Conservation (phyloP, 768 basidiomycete species). For the Hygrocybe coccinea region DNA sequence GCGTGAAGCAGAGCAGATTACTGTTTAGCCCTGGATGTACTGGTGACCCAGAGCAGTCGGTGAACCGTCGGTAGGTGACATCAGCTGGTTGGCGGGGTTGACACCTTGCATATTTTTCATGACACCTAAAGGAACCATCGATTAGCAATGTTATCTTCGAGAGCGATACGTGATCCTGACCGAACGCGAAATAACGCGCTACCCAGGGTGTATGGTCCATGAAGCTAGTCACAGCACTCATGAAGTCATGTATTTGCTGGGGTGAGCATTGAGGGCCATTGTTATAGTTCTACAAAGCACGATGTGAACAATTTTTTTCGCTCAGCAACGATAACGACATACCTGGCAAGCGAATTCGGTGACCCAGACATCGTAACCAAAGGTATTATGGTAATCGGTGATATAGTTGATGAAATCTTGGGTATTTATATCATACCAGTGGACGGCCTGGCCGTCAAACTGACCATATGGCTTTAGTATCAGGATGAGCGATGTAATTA, state of each 20-base stretch:
- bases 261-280: slow-evolving; percentile 35
- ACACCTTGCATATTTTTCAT: slow-evolving; percentile 56
- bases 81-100: slow-evolving; percentile 49
- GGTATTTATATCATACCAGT: slow-evolving; percentile 60
- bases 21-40: slow-evolving; percentile 39
- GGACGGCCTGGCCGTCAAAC: slow-evolving; percentile 56
- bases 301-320: not conserved
- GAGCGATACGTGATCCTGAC: slow-evolving; percentile 36
- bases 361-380: slow-evolving; percentile 46
- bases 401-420: slow-evolving; percentile 51
- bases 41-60: slow-evolving; percentile 49
- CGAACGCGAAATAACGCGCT: slow-evolving; percentile 51
- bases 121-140: slow-evolving; percentile 35
- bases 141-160: slow-evolving; percentile 1
- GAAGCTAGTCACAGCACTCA: slow-evolving; percentile 30
- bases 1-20: not conserved
- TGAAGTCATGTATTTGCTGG: slow-evolving; percentile 40
- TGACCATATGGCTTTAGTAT: slow-evolving; percentile 20
- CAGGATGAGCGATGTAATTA: not conserved
- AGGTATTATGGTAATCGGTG: slow-evolving; percentile 40
- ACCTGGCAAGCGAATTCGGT: slow-evolving; percentile 74
- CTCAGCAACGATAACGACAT: not conserved
- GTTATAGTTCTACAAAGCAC: slow-evolving; percentile 45
- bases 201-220: slow-evolving; percentile 36
- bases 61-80: slow-evolving; percentile 37